Conservation (phyloP, 139 green algal species). For the Coccomyxa sp. region DNA sequence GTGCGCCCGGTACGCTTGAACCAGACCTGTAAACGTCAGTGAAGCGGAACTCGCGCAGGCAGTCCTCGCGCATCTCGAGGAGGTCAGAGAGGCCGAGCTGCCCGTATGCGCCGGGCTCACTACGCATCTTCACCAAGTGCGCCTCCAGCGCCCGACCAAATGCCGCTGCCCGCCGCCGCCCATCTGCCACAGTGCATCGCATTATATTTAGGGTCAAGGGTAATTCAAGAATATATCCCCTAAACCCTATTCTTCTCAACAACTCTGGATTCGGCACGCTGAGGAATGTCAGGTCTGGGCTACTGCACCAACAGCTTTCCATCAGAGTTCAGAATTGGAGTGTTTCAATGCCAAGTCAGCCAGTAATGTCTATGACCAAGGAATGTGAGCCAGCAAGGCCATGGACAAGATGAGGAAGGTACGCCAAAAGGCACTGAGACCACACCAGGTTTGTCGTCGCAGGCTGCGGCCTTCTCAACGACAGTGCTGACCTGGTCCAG, state of each 20-base stretch:
- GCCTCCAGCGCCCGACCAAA: conserved; percentile 75
- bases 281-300: too few relatives aligned
- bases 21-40: conserved; percentile 81
- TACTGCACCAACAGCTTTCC: too few relatives aligned
- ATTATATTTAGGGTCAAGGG: too few relatives aligned
- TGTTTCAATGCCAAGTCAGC: too few relatives aligned
- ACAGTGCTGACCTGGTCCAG: conserved; percentile 61
- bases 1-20: background rate
- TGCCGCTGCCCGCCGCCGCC: conserved; percentile 62
- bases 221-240: too few relatives aligned
- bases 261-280: too few relatives aligned
- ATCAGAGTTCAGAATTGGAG: too few relatives aligned
- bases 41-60: conserved; percentile 95
- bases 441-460: conserved; percentile 7
- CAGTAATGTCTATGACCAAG: too few relatives aligned
- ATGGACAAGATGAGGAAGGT: too few relatives aligned
- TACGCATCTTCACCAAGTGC: conserved; percentile 70
- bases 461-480: conserved; percentile 74
- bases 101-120: conserved; percentile 72
- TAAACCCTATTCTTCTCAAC: too few relatives aligned
- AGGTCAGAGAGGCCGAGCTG: conserved; percentile 83
- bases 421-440: too few relatives aligned
- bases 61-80: conserved; percentile 97
- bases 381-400: too few relatives aligned
- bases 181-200: conserved; percentile 12